phyloP scores from a whole-genome alignment of 1,284 basidiomycete species.

The Ustilago shanxiensis region DNA sequence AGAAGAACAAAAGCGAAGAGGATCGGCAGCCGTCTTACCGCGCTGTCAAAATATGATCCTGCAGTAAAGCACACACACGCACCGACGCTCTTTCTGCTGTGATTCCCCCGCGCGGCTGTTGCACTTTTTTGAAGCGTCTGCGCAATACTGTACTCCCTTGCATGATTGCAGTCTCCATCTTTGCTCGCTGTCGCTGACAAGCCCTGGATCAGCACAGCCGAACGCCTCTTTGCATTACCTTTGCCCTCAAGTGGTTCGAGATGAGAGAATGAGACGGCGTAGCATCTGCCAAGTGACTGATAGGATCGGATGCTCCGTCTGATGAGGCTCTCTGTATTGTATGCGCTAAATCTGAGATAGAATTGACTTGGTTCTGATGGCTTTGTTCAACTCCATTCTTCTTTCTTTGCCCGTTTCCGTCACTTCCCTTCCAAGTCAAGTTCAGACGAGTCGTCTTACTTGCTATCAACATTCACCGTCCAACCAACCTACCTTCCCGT shows the following conservation, averaged over 20 bases:
- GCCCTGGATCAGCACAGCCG: constrained; percentile 1
- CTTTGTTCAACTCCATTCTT: too few relatives aligned
- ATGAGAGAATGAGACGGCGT: neutral
- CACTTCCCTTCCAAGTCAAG: neutral
- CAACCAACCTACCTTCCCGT: neutral
- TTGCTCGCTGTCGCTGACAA: neutral
- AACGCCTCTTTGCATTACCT: too few relatives aligned
- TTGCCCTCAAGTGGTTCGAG: too few relatives aligned
- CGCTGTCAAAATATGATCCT: constrained; percentile 8
- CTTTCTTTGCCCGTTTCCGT: too few relatives aligned
- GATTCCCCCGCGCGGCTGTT: constrained; percentile 1
- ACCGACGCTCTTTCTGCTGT: neutral
- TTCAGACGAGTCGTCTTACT: neutral
- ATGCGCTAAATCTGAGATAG: constrained; percentile 4
- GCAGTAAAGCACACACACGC: neutral
- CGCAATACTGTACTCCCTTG: constrained; percentile 12
- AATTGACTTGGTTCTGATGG: too few relatives aligned
- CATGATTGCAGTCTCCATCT: constrained; percentile 7
- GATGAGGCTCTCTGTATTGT: neutral
- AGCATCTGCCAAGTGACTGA: neutral
- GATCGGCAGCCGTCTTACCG: constrained; percentile 10
- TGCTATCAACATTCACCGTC: constrained; percentile 5
- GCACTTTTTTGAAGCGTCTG: neutral
- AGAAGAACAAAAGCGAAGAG: neutral
- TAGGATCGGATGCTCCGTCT: neutral